Evolutionary conservation across 805 yeast genomes (phyloP), one percentile per base, ranked within the genome.

Genomic region (Priceomyces melissophilus): DNA sequence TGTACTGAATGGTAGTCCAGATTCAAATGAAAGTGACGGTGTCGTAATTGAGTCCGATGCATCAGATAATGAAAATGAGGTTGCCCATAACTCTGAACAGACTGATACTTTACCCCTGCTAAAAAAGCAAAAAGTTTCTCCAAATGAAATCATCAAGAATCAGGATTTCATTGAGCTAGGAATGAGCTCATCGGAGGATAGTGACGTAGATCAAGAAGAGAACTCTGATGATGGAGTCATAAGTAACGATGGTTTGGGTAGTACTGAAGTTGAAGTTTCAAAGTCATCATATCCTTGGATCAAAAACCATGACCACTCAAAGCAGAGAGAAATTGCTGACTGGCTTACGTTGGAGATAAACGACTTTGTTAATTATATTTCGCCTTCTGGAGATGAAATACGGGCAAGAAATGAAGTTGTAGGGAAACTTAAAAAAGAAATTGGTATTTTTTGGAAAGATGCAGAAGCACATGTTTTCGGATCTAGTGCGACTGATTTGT

Each of bases 401-500:
- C 59, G 67, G 32, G 65, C 75, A 3, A 78, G 98, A 55, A 84
- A 86, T 49, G 60, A 60, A 4, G 81, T 87, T 2, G 83, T 91
- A 20, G 61, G 69, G 29, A 71, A 77, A 39, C 64, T 93, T 26
- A 78, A 83, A 46, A 56, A 60, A 5, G 72, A 78, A 38, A 69
- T 78, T 1, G 62, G 68, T 4, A 57, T 62, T 2, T 65, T 82
- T 39, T 91, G 97, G 96, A 81, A 81, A 1, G 85, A 79, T 46
- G 81, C 91, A 11, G 84, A 82, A 42, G 78, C 85, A 3, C 82
- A 82, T 46, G 95, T 90, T 6, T 91, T 93, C 68, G 99, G 99
- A 0, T 90, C 97, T 0, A 86, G 79, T 60, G 96, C 98, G 0
- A 90, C 97, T 0, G 96, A 90, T 56, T 67, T 91, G 45, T 91